Evolutionary conservation across 2,329 filamentous ascomycete species (phyloP).

Genomic region (Pyrenophora seminiperda): DNA sequence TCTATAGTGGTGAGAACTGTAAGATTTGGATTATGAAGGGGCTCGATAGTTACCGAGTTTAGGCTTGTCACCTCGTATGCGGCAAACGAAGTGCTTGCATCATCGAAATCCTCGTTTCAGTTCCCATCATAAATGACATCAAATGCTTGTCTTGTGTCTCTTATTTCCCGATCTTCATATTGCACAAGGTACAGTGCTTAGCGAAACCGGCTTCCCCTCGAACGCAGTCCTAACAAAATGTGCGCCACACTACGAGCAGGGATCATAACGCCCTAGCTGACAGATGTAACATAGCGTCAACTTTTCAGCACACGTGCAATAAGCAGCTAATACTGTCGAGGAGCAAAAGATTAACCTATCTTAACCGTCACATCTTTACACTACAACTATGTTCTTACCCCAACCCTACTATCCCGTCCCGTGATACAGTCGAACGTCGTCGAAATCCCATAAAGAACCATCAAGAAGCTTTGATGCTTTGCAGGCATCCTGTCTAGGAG

Average conservation of each 20-base stretch:
- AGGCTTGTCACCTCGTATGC: neutral
- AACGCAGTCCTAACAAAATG: neutral
- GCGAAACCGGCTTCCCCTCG: neutral
- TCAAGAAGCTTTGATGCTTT: neutral
- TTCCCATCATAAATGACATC: neutral
- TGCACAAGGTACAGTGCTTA: neutral
- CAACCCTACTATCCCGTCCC: no score
- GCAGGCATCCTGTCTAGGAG: neutral
- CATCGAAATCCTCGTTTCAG: neutral
- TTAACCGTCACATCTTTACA: no score
- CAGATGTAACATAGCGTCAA: neutral
- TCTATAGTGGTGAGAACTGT: neutral
- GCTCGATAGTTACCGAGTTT: neutral
- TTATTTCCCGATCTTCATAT: neutral
- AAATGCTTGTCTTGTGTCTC: neutral
- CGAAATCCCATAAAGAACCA: neutral
- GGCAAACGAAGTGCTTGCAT: neutral
- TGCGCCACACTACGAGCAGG: neutral
- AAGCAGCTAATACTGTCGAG: neutral
- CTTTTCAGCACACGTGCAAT: neutral
- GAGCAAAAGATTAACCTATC: no score
- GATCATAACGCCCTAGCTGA: neutral
- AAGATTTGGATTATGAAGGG: constrained; percentile 5
- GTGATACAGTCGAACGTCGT: neutral
- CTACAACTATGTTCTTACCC: no score